These are phyloP conservation scores for Pezicula neosporulosa DNA, from an alignment of 2,329 filamentous ascomycete genomes.

Conservation along the genomic window DNA sequence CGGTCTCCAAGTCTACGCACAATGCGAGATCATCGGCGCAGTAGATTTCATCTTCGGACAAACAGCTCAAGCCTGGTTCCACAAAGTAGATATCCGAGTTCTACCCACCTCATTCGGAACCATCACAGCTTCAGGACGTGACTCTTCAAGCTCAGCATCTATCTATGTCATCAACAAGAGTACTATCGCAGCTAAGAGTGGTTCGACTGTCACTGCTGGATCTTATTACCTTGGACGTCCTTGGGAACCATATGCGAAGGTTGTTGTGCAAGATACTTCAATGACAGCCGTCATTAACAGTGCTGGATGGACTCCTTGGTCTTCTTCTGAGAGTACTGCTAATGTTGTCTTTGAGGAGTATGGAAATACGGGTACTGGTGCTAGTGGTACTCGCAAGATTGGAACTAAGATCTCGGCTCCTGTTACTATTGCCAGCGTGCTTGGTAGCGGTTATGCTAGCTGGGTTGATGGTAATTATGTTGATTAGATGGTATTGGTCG, in stretches of 20 bases:
- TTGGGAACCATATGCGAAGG: conserved; percentile 43
- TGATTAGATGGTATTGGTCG: too few species aligned
- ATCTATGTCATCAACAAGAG: conserved; percentile 52
- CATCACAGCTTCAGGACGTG: conserved; percentile 40
- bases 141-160: conserved; percentile 29
- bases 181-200: conserved; percentile 36
- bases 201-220: conserved; percentile 32
- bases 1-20: conserved; percentile 50
- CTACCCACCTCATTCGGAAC: conserved; percentile 40
- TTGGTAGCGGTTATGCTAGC: conserved; percentile 36
- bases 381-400: conserved; percentile 41
- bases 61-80: conserved; percentile 45
- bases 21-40: conserved; percentile 49
- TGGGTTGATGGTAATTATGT: conserved; percentile 31
- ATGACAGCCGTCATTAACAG: conserved; percentile 45
- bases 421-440: conserved; percentile 36
- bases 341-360: conserved; percentile 47
- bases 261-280: conserved; percentile 42
- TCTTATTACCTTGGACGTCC: conserved; percentile 46
- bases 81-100: conserved; percentile 39
- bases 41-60: conserved; percentile 57
- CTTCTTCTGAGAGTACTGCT: conserved; percentile 35
- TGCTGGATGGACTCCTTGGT: conserved; percentile 46
- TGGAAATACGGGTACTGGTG: conserved; percentile 44
- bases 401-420: conserved; percentile 32